Conservation (phyloP, 352 stramenopile species). For the Phytophthora lateralis region DNA sequence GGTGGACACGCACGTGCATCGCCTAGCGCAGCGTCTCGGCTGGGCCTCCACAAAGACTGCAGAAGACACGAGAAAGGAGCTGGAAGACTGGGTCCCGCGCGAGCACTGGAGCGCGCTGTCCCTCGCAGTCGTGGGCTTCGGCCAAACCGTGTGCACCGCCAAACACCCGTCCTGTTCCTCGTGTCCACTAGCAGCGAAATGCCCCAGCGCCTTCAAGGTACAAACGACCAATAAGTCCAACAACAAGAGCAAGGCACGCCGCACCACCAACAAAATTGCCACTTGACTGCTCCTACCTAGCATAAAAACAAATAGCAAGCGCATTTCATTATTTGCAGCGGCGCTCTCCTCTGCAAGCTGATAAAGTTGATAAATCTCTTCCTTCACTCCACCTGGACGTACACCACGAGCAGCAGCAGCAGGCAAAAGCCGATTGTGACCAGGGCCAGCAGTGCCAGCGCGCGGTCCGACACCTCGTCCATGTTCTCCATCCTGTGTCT, state of each 20-base stretch:
- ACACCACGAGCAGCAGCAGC: constrained; percentile 43
- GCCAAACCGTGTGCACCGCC: constrained; percentile 65
- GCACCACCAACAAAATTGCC: not conserved
- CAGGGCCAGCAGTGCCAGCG: constrained; percentile 38
- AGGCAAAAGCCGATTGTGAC: constrained; percentile 40
- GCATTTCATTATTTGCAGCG: constrained; percentile 25
- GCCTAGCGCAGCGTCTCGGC: constrained; percentile 62
- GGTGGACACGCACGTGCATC: constrained; percentile 83
- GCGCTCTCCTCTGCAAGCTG: not conserved
- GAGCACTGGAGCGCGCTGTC: constrained; percentile 67
- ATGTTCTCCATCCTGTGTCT: constrained; percentile 27
- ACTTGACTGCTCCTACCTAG: not conserved
- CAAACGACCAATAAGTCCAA: constrained; percentile 6
- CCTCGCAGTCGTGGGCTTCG: constrained; percentile 74
- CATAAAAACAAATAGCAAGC: constrained; percentile 9
- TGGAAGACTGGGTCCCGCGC: constrained; percentile 71
- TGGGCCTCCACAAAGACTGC: constrained; percentile 40
- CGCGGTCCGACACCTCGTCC: constrained; percentile 43
- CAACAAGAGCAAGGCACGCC: constrained; percentile 11
- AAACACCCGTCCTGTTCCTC: constrained; percentile 56
- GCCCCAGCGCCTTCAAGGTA: constrained; percentile 57
- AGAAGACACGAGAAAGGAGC: constrained; percentile 55
- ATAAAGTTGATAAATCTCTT: constrained; percentile 5
- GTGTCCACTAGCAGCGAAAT: constrained; percentile 57
- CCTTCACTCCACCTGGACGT: constrained; percentile 28